These are phyloP conservation scores for Solanum chacoense DNA, from an alignment of 305 asterid genomes.

Conservation along the genomic window DNA sequence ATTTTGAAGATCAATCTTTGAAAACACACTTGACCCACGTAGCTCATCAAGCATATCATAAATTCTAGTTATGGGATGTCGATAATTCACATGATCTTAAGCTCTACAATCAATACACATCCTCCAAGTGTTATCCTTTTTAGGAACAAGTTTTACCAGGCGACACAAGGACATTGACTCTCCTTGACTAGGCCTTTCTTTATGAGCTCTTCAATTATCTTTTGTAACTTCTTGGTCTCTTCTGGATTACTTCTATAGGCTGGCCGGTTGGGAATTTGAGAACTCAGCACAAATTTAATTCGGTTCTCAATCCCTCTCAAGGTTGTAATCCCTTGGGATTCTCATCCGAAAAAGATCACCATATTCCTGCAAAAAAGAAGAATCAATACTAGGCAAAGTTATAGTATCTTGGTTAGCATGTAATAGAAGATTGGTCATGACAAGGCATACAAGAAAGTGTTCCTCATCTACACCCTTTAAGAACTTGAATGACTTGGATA, in stretches of 20 bases:
- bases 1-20: background rate
- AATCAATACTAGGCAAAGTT: background rate
- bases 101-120: background rate
- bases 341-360: background rate
- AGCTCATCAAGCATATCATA: background rate
- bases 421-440: background rate
- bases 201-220: background rate
- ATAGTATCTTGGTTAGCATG: background rate
- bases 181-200: background rate
- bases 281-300: background rate
- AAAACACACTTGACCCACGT: background rate
- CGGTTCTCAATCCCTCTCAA: background rate
- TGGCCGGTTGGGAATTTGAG: background rate
- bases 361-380: background rate
- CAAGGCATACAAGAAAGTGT: background rate
- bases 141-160: background rate
- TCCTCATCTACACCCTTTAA: background rate
- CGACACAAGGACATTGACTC: background rate
- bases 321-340: background rate
- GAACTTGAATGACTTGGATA: background rate
- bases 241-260: background rate
- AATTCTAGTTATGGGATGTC: background rate
- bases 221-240: background rate
- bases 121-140: background rate
- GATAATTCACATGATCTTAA: background rate